Conservation (phyloP, 2,329 filamentous ascomycete genomes). For the Botryotinia globosa region DNA sequence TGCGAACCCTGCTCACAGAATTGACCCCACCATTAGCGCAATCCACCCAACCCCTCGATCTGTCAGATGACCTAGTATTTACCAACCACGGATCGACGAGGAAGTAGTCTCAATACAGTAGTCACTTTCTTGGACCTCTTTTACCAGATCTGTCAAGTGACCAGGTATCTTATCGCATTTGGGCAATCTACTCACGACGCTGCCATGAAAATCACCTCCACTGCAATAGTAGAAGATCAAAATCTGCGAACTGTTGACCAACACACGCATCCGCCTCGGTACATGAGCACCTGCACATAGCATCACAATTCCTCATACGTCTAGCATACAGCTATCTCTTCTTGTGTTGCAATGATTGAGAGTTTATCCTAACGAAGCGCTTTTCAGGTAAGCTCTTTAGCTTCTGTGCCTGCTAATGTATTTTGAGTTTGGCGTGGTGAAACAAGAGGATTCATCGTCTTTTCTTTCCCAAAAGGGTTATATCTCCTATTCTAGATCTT, state of each 20-base stretch:
- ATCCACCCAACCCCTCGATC: background rate
- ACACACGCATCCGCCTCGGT: background rate
- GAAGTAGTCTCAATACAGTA: background rate
- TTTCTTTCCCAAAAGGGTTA: background rate
- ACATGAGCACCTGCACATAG: background rate
- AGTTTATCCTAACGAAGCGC: background rate
- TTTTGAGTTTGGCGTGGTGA: background rate
- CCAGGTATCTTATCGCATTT: background rate
- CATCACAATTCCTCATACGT: background rate
- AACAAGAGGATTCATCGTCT: background rate
- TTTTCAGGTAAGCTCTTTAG: background rate
- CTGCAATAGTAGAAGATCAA: background rate
- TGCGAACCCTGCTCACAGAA: conserved; percentile 4
- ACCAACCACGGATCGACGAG: background rate
- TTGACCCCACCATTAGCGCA: background rate
- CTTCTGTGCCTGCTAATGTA: background rate
- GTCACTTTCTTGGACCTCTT: background rate
- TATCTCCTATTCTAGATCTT: background rate
- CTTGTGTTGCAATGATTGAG: background rate
- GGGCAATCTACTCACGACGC: background rate
- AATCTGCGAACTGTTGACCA: background rate
- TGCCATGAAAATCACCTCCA: background rate
- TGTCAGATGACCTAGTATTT: background rate
- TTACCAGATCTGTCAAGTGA: background rate
- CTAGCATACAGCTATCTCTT: background rate